Evolutionary conservation across 1,139 yeast genomes (phyloP).

Genomic region (Debaryomycetaceae sp.): DNA sequence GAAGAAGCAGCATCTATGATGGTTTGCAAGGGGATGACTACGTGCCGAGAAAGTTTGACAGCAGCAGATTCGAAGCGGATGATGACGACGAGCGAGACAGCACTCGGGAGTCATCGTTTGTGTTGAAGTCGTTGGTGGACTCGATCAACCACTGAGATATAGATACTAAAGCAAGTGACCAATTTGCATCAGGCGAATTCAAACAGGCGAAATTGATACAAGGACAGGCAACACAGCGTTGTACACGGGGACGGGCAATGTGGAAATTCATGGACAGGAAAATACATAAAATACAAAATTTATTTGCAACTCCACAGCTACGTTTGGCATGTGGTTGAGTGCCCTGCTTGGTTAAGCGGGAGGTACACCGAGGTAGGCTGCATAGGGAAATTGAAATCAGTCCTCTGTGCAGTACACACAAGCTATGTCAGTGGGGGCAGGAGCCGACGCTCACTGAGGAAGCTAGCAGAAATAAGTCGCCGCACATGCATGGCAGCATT

Average conservation of each 20-base stretch:
- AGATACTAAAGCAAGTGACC: too few relatives aligned
- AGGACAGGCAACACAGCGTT: not conserved
- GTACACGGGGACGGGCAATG: not conserved
- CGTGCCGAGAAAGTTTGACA: constrained; percentile 8
- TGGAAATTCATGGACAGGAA: not conserved
- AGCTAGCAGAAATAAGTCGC: too few relatives aligned
- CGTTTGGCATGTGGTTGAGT: too few relatives aligned
- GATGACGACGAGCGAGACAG: not conserved
- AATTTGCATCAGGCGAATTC: too few relatives aligned
- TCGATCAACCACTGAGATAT: constrained; percentile 31
- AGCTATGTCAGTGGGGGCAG: too few relatives aligned
- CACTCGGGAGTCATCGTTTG: constrained; percentile 18
- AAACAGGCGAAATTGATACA: not conserved
- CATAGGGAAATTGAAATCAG: too few relatives aligned
- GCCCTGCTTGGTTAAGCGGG: too few relatives aligned
- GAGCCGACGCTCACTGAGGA: too few relatives aligned
- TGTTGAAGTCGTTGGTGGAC: constrained; percentile 41
- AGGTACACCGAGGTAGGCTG: too few relatives aligned
- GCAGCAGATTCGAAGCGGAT: constrained; percentile 1
- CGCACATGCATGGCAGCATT: too few relatives aligned
- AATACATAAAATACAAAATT: not conserved
- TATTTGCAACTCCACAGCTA: too few relatives aligned
- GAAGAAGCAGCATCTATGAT: not conserved
- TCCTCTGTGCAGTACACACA: too few relatives aligned
- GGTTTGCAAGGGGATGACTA: constrained; percentile 1